Evolutionary conservation across 768 basidiomycete species (phyloP).

Genomic region (Tephrocybe sp.): DNA sequence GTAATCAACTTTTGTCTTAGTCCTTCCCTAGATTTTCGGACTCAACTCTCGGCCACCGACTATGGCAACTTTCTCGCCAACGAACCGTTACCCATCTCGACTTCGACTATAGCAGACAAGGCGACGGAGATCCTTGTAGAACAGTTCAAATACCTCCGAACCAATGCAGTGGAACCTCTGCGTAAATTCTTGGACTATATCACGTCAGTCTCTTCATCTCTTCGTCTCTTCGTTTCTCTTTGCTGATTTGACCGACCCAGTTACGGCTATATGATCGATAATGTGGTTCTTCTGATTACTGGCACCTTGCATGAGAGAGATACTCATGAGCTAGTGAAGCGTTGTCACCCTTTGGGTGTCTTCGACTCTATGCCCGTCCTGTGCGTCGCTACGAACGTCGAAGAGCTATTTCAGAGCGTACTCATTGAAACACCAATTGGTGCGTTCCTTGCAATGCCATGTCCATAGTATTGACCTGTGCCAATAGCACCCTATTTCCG

Average conservation of each 20-base stretch:
- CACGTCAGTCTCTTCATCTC: conserved; percentile 64
- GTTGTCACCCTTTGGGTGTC: conserved; percentile 95
- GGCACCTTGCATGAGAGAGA: conserved; percentile 97
- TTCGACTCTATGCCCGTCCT: conserved; percentile 99
- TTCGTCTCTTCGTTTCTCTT: neutral
- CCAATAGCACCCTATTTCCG: conserved; percentile 89
- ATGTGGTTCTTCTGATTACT: conserved; percentile 95
- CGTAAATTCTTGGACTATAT: conserved; percentile 96
- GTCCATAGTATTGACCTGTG: conserved; percentile 1
- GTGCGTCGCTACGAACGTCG: conserved; percentile 98
- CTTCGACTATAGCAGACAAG: conserved; percentile 94
- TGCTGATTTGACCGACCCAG: conserved; percentile 39
- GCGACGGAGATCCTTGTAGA: conserved; percentile 94
- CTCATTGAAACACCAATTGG: conserved; percentile 97
- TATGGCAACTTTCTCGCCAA: conserved; percentile 98
- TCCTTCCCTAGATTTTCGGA: conserved; percentile 76
- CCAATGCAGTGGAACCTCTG: conserved; percentile 88
- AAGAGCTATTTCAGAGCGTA: conserved; percentile 95
- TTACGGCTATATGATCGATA: conserved; percentile 99
- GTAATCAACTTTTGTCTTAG: neutral
- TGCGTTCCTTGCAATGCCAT: conserved; percentile 36
- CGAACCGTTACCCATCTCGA: conserved; percentile 90
- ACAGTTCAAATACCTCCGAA: conserved; percentile 93
- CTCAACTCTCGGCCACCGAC: conserved; percentile 94
- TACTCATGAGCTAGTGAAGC: conserved; percentile 92